A percentile compares a stretch with the other conserved stretches of the same genome.
These are phyloP conservation scores for Tricholoma sp. DNA, from an alignment of 768 basidiomycete species.

Conservation along the genomic window DNA sequence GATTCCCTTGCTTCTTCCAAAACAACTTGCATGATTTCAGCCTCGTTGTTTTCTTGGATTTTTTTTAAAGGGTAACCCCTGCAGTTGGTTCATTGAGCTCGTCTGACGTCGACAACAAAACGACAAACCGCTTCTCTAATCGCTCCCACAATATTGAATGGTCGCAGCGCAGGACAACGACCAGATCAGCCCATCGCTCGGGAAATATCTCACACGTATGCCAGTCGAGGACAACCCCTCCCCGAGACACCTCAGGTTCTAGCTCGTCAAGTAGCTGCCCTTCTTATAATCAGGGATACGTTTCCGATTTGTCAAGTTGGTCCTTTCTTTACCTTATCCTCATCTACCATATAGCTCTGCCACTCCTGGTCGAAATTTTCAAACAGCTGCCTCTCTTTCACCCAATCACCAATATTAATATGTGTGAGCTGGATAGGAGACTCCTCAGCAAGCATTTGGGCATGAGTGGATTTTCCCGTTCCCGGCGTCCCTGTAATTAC, in stretches of 20 bases:
- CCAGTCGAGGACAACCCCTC: slow-evolving; percentile 90
- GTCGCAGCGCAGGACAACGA: slow-evolving; percentile 87
- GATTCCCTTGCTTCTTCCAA: slow-evolving; percentile 83
- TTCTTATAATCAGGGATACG: neutral
- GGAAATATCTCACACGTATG: slow-evolving; percentile 93
- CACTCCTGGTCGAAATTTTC: slow-evolving; percentile 90
- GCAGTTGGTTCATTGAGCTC: slow-evolving; percentile 8
- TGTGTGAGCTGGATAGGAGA: slow-evolving; percentile 68
- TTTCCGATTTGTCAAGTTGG: neutral
- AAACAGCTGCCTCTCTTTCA: slow-evolving; percentile 79
- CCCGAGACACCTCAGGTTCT: slow-evolving; percentile 61
- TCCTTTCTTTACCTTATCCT: slow-evolving; percentile 70
- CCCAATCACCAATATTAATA: slow-evolving; percentile 86
- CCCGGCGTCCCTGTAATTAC: slow-evolving; percentile 89
- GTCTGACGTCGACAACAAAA: neutral
- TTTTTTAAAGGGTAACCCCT: slow-evolving; percentile 89
- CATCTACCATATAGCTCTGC: slow-evolving; percentile 91
- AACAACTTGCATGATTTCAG: slow-evolving; percentile 95
- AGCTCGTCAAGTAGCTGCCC: slow-evolving; percentile 81
- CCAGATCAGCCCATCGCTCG: slow-evolving; percentile 94
- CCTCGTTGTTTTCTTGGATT: slow-evolving; percentile 97
- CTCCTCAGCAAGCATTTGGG: slow-evolving; percentile 71
- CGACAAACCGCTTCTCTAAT: slow-evolving; percentile 76
- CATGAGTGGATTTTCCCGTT: slow-evolving; percentile 95
- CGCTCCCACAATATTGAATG: slow-evolving; percentile 87